Percentiles rank a stretch among this genome's conserved stretches.
These are phyloP conservation scores for Zelopaecilomyces penicillatus DNA, from an alignment of 2,329 filamentous ascomycete genomes.

Conservation along the genomic window DNA sequence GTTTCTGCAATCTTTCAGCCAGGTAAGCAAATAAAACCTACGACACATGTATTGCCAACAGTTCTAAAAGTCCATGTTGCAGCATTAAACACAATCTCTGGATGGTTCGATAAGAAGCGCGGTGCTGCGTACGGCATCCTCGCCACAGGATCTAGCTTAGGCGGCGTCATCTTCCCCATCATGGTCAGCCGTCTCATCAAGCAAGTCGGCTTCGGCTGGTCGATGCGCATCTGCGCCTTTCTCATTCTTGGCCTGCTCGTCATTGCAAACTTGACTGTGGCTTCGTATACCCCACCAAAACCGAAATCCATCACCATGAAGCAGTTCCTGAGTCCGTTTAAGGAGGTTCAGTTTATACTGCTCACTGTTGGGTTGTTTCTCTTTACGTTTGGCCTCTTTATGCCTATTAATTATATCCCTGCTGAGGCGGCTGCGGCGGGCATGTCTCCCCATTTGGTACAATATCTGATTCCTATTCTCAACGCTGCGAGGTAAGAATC, in stretches of 20 bases:
- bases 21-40: slow-evolving; percentile 4
- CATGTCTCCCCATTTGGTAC: slow-evolving; percentile 10
- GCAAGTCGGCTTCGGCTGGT: slow-evolving; percentile 29
- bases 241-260: slow-evolving; percentile 25
- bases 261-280: slow-evolving; percentile 26
- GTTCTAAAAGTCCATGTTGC: background rate
- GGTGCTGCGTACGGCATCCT: slow-evolving; percentile 28
- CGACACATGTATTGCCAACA: background rate
- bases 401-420: slow-evolving; percentile 22
- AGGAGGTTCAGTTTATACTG: slow-evolving; percentile 19
- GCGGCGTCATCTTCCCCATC: slow-evolving; percentile 33
- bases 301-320: slow-evolving; percentile 20
- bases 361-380: slow-evolving; percentile 19
- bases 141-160: slow-evolving; percentile 27
- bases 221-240: slow-evolving; percentile 30
- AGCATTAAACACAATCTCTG: slow-evolving; percentile 22
- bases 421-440: slow-evolving; percentile 14
- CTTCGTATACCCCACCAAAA: slow-evolving; percentile 16
- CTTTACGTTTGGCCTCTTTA: slow-evolving; percentile 25
- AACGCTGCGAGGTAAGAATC: slow-evolving; percentile 15
- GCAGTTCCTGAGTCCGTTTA: slow-evolving; percentile 23
- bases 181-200: slow-evolving; percentile 28
- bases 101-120: slow-evolving; percentile 26
- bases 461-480: slow-evolving; percentile 17
- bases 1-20: slow-evolving; percentile 26